Evolutionary conservation across 805 yeast species (phyloP).

Genomic region (Candida boleticola): DNA sequence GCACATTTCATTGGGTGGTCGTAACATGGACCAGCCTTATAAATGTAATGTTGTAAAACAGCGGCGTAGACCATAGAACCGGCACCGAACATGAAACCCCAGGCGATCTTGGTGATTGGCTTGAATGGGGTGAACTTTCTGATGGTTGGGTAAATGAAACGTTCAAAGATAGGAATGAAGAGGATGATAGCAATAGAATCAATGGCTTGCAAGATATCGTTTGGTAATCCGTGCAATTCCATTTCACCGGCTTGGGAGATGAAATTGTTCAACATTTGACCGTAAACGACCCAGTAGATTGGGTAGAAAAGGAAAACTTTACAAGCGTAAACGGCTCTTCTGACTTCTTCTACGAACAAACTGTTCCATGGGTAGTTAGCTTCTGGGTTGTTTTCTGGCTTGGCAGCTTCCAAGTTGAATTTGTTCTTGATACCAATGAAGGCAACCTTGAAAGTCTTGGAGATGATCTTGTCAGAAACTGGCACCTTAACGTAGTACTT

Average conservation of each 20-base stretch:
- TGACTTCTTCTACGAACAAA: conserved; percentile 70
- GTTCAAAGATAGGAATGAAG: conserved; percentile 73
- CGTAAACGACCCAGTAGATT: conserved; percentile 70
- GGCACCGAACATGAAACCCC: conserved; percentile 66
- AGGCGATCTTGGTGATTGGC: conserved; percentile 69
- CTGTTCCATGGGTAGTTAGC: conserved; percentile 59
- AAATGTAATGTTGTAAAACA: conserved; percentile 68
- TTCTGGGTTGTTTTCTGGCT: conserved; percentile 53
- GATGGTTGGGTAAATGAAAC: conserved; percentile 47
- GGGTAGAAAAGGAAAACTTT: conserved; percentile 71
- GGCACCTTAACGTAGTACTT: conserved; percentile 57
- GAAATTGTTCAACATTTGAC: conserved; percentile 70
- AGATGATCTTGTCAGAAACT: conserved; percentile 59
- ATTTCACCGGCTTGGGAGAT: conserved; percentile 72
- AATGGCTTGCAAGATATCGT: conserved; percentile 73
- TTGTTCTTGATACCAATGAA: conserved; percentile 46
- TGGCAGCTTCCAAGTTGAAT: conserved; percentile 52
- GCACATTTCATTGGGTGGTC: conserved; percentile 58
- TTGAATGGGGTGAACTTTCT: conserved; percentile 51
- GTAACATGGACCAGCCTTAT: conserved; percentile 72
- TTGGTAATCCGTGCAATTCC: conserved; percentile 76
- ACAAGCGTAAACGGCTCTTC: conserved; percentile 65
- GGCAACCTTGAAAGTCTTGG: conserved; percentile 46
- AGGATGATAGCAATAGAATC: conserved; percentile 74
- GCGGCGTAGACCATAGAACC: conserved; percentile 74